A percentile compares a stretch with the other conserved stretches of the same genome.
Evolutionary conservation across 495 filamentous ascomycete species (phyloP).

Genomic region (Immersiella caudata): DNA sequence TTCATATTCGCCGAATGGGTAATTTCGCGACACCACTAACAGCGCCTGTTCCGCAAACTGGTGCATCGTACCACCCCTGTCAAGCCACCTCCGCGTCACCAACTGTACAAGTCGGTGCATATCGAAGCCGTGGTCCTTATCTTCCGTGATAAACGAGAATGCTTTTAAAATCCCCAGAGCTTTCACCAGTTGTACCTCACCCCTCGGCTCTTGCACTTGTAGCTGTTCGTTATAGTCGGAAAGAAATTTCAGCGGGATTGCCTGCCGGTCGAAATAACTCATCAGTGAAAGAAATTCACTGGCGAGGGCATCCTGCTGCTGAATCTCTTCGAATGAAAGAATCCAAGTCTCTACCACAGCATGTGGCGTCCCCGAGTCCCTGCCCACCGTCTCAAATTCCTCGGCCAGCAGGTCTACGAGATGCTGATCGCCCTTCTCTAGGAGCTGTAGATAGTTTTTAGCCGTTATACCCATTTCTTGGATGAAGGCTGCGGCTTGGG

Average conservation of each 20-base stretch:
- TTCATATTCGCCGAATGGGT: constrained; percentile 39
- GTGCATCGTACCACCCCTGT: constrained; percentile 28
- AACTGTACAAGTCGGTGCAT: constrained; percentile 53
- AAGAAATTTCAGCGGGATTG: constrained; percentile 42
- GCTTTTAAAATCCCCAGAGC: constrained; percentile 42
- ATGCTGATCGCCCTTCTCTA: constrained; percentile 30
- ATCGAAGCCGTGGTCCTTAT: constrained; percentile 32
- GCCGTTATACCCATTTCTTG: constrained; percentile 41
- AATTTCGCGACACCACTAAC: constrained; percentile 33
- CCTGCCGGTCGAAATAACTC: constrained; percentile 45
- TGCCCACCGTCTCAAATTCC: too few relatives aligned
- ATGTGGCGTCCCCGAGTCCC: constrained; percentile 32
- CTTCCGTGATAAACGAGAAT: constrained; percentile 41
- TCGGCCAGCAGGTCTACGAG: constrained; percentile 30
- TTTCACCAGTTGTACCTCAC: constrained; percentile 32
- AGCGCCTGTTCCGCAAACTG: constrained; percentile 37
- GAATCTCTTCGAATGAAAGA: constrained; percentile 43
- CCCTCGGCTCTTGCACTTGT: background rate
- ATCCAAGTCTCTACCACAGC: constrained; percentile 40
- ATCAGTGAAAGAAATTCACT: constrained; percentile 48
- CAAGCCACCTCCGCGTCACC: constrained; percentile 48
- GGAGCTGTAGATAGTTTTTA: constrained; percentile 38
- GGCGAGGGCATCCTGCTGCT: constrained; percentile 36
- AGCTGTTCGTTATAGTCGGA: too few relatives aligned
- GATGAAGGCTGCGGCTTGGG: constrained; percentile 54